Base-by-base conservation (phyloP, 768 basidiomycete species). In the Rickenella mellea region DNA sequence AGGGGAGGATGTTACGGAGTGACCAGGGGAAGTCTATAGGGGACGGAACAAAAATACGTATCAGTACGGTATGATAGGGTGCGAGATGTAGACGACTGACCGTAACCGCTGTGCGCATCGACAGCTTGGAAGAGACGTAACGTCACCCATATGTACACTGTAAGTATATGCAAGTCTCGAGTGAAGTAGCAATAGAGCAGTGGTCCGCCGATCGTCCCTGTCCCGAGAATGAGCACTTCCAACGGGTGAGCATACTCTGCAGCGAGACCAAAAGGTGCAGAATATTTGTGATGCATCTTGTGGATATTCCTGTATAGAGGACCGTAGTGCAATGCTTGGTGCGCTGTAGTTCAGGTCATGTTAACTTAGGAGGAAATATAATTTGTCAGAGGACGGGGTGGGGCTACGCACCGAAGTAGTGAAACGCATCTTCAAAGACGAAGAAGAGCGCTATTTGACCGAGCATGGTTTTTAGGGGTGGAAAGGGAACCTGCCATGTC, bases 181-280 rank as follows among this genome's bases (percentile, higher is more conserved):
- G 78, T 79, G 57, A 86, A 75, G 65, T 65, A 77, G 64, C 83
- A 88, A 68, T 85, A 96, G 41, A 94, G 66, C 31, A 97, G 63
- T 2, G 94, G 94, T 2, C 91, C 91, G 25, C 72, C 70, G 49
- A 99, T 79, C 3, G 94, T 96, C 26, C 94, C 96, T 14, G 80
- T 76, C 20, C 92, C 93, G 41, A 98, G 82, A 51, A 97, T 91
- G 59, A 96, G 78, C 41, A 94, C 87, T 62, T 99, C 96, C 9
- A 90, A 79, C 0, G 96, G 96, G 63, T 99, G 96, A 1, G 96
- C 93, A 58, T 97, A 98, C 62, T 99, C 94, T 2, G 96, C 94
- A 2, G 89, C 93, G 24, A 99, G 78, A 47, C 96, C 96, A 56
- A 98, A 96, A 1, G 96, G 96, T 14, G 94, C 94, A 7, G 84